Conservation (phyloP, 495 filamentous ascomycete genomes). For the Neurospora tetrasperma region DNA sequence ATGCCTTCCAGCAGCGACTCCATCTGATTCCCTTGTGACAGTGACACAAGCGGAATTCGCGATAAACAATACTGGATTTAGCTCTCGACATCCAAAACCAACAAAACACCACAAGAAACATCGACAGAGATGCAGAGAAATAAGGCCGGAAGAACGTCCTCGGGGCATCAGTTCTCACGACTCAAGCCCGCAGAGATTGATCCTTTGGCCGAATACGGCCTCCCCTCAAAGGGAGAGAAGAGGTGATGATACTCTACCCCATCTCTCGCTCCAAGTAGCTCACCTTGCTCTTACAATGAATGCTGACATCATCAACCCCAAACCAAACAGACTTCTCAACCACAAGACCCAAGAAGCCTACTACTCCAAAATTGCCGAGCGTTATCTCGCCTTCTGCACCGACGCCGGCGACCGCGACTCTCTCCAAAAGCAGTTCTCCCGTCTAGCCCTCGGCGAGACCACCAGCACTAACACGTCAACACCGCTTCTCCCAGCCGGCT, state of each 20-base stretch:
- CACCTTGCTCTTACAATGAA: neutral
- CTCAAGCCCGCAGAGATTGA: conserved; percentile 62
- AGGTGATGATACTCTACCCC: conserved; percentile 11
- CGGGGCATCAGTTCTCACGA: conserved; percentile 51
- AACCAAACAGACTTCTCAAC: conserved; percentile 54
- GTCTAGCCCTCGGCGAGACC: conserved; percentile 38
- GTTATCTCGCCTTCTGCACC: conserved; percentile 82
- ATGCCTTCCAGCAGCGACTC: neutral
- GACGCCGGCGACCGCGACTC: conserved; percentile 51
- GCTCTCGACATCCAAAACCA: neutral
- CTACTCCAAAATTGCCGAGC: conserved; percentile 73
- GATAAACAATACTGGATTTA: neutral
- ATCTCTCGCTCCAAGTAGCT: neutral
- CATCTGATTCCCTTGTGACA: neutral
- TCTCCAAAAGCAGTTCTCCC: conserved; percentile 63
- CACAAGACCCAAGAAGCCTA: conserved; percentile 68
- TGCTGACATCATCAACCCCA: neutral
- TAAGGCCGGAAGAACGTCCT: conserved; percentile 34
- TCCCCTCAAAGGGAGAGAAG: conserved; percentile 82
- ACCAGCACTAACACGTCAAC: neutral
- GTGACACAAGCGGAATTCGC: neutral
- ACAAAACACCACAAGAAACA: neutral
- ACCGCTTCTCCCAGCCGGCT: neutral
- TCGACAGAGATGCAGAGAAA: conserved; percentile 13
- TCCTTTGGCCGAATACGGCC: conserved; percentile 63